Percentiles rank a stretch among this genome's conserved stretches.
Evolutionary conservation across 108 stramenopile genomes (phyloP).

Genomic region (Fistulifera pelliculosa): DNA sequence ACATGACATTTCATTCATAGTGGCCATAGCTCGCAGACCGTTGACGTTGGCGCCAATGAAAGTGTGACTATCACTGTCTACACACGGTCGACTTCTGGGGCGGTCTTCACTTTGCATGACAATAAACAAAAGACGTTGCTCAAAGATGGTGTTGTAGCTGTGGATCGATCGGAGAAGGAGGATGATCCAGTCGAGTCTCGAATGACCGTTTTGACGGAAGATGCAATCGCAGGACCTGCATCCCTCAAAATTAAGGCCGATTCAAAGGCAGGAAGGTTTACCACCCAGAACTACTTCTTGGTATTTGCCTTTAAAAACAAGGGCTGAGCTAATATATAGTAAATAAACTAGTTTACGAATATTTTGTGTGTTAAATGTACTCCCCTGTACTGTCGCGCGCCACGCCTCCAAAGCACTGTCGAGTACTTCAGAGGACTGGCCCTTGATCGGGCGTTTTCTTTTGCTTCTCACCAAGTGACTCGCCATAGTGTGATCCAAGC

Average conservation of each 20-base stretch:
- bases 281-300: slow-evolving; percentile 48
- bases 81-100: slow-evolving; percentile 60
- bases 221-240: slow-evolving; percentile 47
- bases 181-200: slow-evolving; percentile 17
- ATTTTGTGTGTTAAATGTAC: too few relatives aligned
- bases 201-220: slow-evolving; percentile 24
- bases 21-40: slow-evolving; percentile 30
- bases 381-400: too few relatives aligned
- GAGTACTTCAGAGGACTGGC: too few relatives aligned
- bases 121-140: slow-evolving; percentile 25
- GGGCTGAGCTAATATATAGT: not conserved
- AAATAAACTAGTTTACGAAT: not conserved
- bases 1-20: slow-evolving; percentile 12
- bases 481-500: slow-evolving; percentile 68
- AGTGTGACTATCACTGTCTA: slow-evolving; percentile 50
- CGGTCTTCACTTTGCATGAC: slow-evolving; percentile 42
- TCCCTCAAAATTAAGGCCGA: slow-evolving; percentile 57
- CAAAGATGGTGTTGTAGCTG: slow-evolving; percentile 13
- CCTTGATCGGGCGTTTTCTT: slow-evolving; percentile 49
- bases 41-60: slow-evolving; percentile 41
- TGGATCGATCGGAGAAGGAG: slow-evolving; percentile 20
- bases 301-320: slow-evolving; percentile 11
- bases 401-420: too few relatives aligned
- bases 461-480: slow-evolving; percentile 44
- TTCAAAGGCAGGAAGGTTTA: slow-evolving; percentile 49